Percentiles rank a stretch among this genome's conserved stretches.
phyloP scores from a whole-genome alignment of 2,329 filamentous ascomycete genomes.

The Fusarium tuaranense region DNA sequence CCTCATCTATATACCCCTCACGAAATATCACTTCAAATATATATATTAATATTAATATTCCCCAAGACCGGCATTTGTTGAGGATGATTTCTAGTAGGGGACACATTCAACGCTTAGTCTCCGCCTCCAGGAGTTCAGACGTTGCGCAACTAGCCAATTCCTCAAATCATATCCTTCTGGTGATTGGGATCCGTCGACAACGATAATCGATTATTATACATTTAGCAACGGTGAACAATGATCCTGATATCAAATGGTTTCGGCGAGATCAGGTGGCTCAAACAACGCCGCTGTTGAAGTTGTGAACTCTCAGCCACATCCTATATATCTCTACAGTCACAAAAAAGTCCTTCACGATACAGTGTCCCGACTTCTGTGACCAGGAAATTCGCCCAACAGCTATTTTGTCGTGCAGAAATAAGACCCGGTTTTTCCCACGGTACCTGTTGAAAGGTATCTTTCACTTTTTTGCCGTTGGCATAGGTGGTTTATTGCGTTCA shows the following conservation, averaged over 20 bases:
- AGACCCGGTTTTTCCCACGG: no score
- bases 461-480: no score
- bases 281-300: neutral
- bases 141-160: neutral
- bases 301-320: neutral
- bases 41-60: neutral
- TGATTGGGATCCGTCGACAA: neutral
- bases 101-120: neutral
- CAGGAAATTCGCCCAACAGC: neutral
- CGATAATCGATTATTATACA: no score
- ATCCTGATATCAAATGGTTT: neutral
- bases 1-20: neutral
- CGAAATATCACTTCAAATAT: neutral
- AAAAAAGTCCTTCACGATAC: neutral
- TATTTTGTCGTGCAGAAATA: no score
- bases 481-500: no score
- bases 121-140: neutral
- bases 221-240: neutral
- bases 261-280: neutral
- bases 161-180: neutral
- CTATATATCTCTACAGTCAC: neutral
- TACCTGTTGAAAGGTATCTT: no score
- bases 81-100: neutral
- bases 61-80: neutral
- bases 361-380: neutral